These are phyloP conservation scores for Ogataea trehaloabstinens DNA, from an alignment of 805 yeast genomes.

Conservation along the genomic window DNA sequence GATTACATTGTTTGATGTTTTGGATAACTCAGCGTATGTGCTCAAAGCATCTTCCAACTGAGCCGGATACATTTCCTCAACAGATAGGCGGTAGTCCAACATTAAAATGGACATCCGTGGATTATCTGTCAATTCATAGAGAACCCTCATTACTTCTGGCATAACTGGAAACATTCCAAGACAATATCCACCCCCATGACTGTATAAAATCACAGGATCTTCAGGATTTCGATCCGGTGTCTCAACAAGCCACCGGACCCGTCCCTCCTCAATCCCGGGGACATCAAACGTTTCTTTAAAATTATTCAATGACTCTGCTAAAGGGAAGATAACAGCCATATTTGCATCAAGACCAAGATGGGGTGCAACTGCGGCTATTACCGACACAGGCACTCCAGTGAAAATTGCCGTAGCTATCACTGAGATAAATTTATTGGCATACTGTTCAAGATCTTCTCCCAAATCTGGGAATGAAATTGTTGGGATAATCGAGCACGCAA, in stretches of 20 bases:
- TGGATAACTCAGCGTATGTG: constrained; percentile 5
- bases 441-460: constrained; percentile 1
- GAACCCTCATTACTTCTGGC: constrained; percentile 1
- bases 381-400: not conserved
- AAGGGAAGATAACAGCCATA: constrained; percentile 2
- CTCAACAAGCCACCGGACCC: constrained; percentile 8
- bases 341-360: constrained; percentile 1
- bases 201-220: constrained; percentile 10
- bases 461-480: constrained; percentile 1
- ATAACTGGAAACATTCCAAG: constrained; percentile 9
- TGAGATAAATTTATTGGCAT: not conserved
- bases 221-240: constrained; percentile 4
- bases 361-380: constrained; percentile 3
- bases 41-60: constrained; percentile 7
- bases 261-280: constrained; percentile 26
- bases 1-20: constrained; percentile 8
- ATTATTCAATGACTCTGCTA: not conserved
- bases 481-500: not conserved
- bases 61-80: constrained; percentile 2
- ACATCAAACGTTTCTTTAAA: constrained; percentile 3
- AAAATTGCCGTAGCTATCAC: not conserved
- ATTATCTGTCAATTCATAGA: constrained; percentile 3
- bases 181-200: constrained; percentile 12
- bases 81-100: constrained; percentile 8
- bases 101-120: constrained; percentile 8